Base-by-base conservation (phyloP, 208 protist species). In the Leishmania major region DNA sequence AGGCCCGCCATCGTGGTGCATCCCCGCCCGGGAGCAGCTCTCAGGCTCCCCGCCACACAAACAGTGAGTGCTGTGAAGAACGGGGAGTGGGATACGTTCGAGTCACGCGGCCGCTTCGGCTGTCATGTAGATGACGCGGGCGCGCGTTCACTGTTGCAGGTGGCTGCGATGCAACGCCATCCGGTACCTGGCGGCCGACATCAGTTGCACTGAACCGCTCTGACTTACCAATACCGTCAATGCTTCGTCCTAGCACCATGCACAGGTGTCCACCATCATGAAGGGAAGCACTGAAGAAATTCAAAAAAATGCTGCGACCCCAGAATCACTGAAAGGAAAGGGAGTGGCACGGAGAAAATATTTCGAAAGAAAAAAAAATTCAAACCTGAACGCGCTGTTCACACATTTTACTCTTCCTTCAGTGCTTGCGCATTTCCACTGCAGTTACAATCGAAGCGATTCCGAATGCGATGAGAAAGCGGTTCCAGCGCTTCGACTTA, bases 361-460 rank as follows among this genome's bases (percentile, higher is more conserved):
- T 28, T 13, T 17, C 10, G 3, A 43, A 40, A 19, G 15, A 25
- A 40, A 22, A 70, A 66, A 5, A 70, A 28, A 70, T 43, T 28
- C 35, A 45, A 8, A 22, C 8, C 3, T 17, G 35, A 22, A 15
- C 31, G 4, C 13, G n/a, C n/a, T 15, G 8, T 40, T 67, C n/a
- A 10, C n/a, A 19, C 8, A 13, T 67, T 70, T 70, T 3, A 19
- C 35, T 45, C 8, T 40, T 45, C 31, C 37, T 35, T 67, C 40
- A 77, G 31, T 64, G 73, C 47, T 62, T 35, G n/a, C 73, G 73
- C 15, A 77, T 22, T 59, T 59, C 10, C n/a, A 77, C 37, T 7
- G 73, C 73, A 28, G 73, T 28, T 6, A 62, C n/a, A 62, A 77
- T 40, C 7, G 73, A 55, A 31, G 73, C 73, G 3, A 64, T 8